A percentile compares a stretch with the other conserved stretches of the same genome.
These are phyloP conservation scores for Eucalyptus paniculata DNA, from an alignment of 345 rosid species.

Conservation along the genomic window DNA sequence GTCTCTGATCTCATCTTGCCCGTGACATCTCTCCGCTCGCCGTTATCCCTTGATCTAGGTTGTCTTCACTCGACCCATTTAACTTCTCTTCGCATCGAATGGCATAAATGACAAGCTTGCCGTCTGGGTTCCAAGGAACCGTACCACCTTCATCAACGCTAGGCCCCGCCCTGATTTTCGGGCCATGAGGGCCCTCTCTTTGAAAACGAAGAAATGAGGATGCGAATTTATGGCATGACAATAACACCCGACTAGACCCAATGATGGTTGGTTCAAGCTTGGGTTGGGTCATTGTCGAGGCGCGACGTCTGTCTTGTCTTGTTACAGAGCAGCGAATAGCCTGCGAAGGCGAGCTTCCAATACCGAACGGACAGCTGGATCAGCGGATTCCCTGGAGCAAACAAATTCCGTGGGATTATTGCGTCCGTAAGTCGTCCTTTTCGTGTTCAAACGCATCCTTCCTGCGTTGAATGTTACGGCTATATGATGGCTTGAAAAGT, in stretches of 20 bases:
- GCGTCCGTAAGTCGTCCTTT: neutral
- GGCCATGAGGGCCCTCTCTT: neutral
- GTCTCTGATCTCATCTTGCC: neutral
- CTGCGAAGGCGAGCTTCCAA: neutral
- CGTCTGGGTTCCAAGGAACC: neutral
- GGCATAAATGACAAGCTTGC: neutral
- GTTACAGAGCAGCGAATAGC: neutral
- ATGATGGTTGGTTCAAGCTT: neutral
- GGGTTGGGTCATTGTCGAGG: neutral
- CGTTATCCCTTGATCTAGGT: neutral
- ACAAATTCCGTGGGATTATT: neutral
- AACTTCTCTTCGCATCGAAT: neutral
- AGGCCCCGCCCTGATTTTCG: neutral
- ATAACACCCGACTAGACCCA: neutral
- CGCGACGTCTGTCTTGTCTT: neutral
- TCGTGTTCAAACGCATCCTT: neutral
- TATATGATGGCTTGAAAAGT: neutral
- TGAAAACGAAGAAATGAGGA: neutral
- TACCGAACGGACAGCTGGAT: neutral
- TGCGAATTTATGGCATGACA: neutral
- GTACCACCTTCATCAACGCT: neutral
- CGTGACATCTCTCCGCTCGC: neutral
- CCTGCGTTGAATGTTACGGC: neutral
- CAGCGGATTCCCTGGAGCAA: neutral
- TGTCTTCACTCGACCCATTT: neutral